Evolutionary conservation across 2,329 filamentous ascomycete genomes (phyloP).

Genomic region (Cladosporium velox): DNA sequence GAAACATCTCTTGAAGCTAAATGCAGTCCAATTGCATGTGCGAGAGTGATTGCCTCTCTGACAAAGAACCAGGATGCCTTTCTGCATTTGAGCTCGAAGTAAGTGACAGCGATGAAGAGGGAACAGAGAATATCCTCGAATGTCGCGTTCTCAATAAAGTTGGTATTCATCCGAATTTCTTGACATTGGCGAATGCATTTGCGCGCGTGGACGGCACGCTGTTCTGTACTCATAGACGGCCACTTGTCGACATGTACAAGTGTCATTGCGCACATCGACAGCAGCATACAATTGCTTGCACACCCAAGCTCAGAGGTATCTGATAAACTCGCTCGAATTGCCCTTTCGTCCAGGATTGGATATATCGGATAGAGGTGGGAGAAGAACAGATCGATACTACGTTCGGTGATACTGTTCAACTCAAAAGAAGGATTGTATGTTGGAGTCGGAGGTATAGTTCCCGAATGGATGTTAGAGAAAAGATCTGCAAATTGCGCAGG

Average conservation of each 20-base stretch:
- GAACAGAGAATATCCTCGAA: constrained; percentile 24
- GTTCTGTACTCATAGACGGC: constrained; percentile 23
- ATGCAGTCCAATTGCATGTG: constrained; percentile 16
- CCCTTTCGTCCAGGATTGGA: constrained; percentile 18
- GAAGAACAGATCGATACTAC: constrained; percentile 24
- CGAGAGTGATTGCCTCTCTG: constrained; percentile 25
- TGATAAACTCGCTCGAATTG: constrained; percentile 13
- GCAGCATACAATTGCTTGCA: constrained; percentile 21
- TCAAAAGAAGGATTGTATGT: constrained; percentile 1
- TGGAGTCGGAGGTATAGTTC: constrained; percentile 10
- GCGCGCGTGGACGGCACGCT: constrained; percentile 13
- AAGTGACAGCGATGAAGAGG: constrained; percentile 25
- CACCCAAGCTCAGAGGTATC: background rate
- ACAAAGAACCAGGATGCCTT: constrained; percentile 26
- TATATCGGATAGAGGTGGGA: constrained; percentile 25
- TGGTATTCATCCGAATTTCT: constrained; percentile 15
- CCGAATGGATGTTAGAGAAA: constrained; percentile 1
- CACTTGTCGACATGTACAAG: constrained; percentile 23
- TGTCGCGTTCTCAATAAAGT: constrained; percentile 18
- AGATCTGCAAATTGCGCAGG: constrained; percentile 9
- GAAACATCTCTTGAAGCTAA: background rate
- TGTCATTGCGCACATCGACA: constrained; percentile 25
- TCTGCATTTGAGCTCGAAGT: constrained; percentile 27
- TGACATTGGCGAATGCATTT: constrained; percentile 23
- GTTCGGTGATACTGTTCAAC: constrained; percentile 11